Evolutionary conservation across 495 filamentous ascomycete genomes (phyloP), one percentile per base, ranked within the genome.

Genomic region (Aspergillus steynii): DNA sequence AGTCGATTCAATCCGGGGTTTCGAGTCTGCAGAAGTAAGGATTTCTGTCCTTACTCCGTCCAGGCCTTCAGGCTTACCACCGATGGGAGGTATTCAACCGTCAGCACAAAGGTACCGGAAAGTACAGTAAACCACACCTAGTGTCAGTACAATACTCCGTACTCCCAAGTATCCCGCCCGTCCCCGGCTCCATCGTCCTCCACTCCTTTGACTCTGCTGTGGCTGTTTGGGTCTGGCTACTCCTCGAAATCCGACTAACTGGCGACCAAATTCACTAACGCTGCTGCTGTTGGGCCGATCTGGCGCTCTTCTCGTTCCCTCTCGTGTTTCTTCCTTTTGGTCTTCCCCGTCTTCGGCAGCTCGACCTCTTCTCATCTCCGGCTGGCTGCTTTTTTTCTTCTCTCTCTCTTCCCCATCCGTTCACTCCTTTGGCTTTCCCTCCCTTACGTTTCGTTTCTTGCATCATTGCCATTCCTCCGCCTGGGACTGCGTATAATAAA

Each of bases 261-360:
- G 20, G 20, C 20, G 20, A 20, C 20, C 20, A 20, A 34, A 34
- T 34, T 34, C 26, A 20, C 46, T 55, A 27, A 52, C 37, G 15
- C 48, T 53, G 31, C 6, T 9, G 5, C 9, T 34, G 31, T 34
- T 34, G 31, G 31, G 31, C 31, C 31, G 31, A 34, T 34, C 31
- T 34, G 31, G 31, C 50, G 50, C 55, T 26, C 50, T 48, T 57
- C 28, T 51, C 79, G 77, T 34, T 53, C 59, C 42, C 53, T 50
- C 59, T 58, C 59, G 37, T 45, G 56, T 62, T 56, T 52, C 26
- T 60, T 54, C 32, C 55, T 34, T 59, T 60, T 52, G 49, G 31
- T 59, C 69, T 68, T 68, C 65, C 71, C 71, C 71, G 71, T 66
- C 37, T 71, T 73, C 37, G 70, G 71, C 37, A 68, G 71, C 68